Evolutionary conservation across 176 grass and related monocot genomes (phyloP), one percentile per base, ranked within the genome.

Genomic region (Pontederia paniculata): DNA sequence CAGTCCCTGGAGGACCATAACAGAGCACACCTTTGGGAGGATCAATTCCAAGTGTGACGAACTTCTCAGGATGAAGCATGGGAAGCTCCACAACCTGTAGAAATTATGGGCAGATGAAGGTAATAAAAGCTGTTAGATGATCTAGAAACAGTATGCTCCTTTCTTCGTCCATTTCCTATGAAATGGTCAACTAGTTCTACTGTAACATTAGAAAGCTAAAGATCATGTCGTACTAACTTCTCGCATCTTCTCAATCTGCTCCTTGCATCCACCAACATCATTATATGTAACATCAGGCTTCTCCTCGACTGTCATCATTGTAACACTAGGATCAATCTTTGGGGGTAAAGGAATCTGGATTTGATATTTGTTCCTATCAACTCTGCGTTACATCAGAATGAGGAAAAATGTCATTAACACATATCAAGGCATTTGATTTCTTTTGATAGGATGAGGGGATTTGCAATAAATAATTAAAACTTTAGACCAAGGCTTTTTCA

Each of bases 251-350:
- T 16, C 60, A 45, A 75, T 81, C 66, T 81, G 78, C 55, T 23
- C 72, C 15, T 81, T 69, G 52, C 55, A 66, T 45, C 78, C 78
- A 45, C 48, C 55, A 14, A 81, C 21, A 69, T 81, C 72, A 17
- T 44, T 74, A 44, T 81, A 81, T 25, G 78, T 71, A n/a, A 71
- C 67, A 45, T 18, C 16, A 37, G 78, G 72, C 60, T 46, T 71
- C 23, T 22, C 89, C 62, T 95, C 89, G 14, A 95, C 89, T 0
- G 89, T 95, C 89, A 95, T 95, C 89, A 95, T 95, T 22, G 89
- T 95, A 61, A 95, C 89, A 48, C 89, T 95, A 13, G 89, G 89
- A 53, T 95, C 89, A 66, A 95, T 89, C 70, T 95, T 95, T 10
- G 89, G 84, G 50, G 84, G 89, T 28, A 95, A 50, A 6, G 89